phyloP scores from a whole-genome alignment of 352 stramenopile species.

The Phytophthora pseudosyringae region DNA sequence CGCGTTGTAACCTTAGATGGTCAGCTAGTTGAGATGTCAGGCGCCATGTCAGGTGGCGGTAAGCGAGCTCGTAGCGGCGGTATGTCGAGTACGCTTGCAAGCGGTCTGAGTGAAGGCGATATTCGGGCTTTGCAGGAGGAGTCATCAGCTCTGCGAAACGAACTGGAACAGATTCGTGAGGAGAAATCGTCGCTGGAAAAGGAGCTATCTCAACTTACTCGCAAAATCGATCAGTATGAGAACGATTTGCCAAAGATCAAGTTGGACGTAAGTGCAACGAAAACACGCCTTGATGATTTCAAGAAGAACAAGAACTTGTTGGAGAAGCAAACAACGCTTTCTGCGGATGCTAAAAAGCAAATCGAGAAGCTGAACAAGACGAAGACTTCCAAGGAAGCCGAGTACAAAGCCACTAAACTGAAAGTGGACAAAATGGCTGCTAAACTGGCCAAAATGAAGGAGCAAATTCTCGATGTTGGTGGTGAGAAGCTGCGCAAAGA shows the following conservation, averaged over 20 bases:
- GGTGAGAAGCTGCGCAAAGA: conserved; percentile 95
- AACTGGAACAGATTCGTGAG: conserved; percentile 67
- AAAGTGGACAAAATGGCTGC: conserved; percentile 74
- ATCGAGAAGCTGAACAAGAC: conserved; percentile 83
- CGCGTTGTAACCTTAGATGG: conserved; percentile 98
- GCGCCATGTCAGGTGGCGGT: conserved; percentile 99
- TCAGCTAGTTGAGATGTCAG: conserved; percentile 98
- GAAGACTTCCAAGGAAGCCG: conserved; percentile 89
- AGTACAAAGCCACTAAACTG: conserved; percentile 77
- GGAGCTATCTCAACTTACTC: conserved; percentile 86
- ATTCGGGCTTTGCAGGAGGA: conserved; percentile 69
- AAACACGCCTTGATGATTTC: conserved; percentile 69
- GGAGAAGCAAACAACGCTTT: conserved; percentile 89
- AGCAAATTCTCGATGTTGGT: conserved; percentile 95
- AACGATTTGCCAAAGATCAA: conserved; percentile 92
- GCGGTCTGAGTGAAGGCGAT: conserved; percentile 62
- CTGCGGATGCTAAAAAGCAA: conserved; percentile 88
- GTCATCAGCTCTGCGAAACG: conserved; percentile 51
- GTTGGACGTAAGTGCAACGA: conserved; percentile 79
- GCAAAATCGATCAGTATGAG: conserved; percentile 89
- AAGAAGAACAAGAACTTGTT: conserved; percentile 69
- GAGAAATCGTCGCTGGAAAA: conserved; percentile 78
- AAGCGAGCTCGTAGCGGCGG: conserved; percentile 91
- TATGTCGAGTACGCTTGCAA: conserved; percentile 89
- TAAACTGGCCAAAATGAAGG: conserved; percentile 92